Percentiles rank a stretch among this genome's conserved stretches.
phyloP scores from a whole-genome alignment of 176 grass and related monocot species.

The Secale cereale region DNA sequence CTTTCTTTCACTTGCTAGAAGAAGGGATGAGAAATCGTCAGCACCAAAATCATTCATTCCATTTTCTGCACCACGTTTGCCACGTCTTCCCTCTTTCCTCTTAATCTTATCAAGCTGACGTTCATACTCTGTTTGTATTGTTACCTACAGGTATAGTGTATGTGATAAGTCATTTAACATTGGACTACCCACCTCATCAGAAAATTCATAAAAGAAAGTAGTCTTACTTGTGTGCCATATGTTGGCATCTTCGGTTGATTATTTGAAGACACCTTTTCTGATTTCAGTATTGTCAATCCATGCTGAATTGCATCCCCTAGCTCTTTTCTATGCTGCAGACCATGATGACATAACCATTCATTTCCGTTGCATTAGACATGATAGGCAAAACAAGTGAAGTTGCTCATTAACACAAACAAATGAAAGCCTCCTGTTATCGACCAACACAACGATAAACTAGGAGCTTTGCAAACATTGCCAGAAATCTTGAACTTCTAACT shows the following conservation, averaged over 20 bases:
- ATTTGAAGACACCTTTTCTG: constrained; percentile 70
- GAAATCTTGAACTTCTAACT: neutral
- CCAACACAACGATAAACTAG: neutral
- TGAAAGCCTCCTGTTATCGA: neutral
- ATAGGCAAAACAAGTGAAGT: neutral
- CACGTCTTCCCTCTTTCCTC: constrained; percentile 90
- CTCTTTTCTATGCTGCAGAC: constrained; percentile 81
- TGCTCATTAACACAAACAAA: constrained; percentile 15
- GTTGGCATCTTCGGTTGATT: constrained; percentile 93
- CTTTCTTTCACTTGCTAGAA: constrained; percentile 85
- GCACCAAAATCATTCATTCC: constrained; percentile 57
- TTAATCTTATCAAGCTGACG: constrained; percentile 92
- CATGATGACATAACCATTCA: constrained; percentile 25
- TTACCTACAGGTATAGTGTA: constrained; percentile 56
- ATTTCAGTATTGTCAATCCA: constrained; percentile 86
- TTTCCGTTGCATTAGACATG: neutral
- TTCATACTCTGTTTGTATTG: constrained; percentile 80
- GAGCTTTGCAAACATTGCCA: neutral
- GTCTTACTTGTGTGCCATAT: constrained; percentile 91
- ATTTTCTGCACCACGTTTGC: constrained; percentile 56
- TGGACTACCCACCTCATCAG: neutral
- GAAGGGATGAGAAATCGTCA: constrained; percentile 72
- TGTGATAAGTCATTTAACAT: constrained; percentile 19
- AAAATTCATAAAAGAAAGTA: constrained; percentile 19
- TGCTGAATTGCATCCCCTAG: constrained; percentile 84